phyloP scores from a whole-genome alignment of 257 asterid genomes.

The Solanum chilense region DNA sequence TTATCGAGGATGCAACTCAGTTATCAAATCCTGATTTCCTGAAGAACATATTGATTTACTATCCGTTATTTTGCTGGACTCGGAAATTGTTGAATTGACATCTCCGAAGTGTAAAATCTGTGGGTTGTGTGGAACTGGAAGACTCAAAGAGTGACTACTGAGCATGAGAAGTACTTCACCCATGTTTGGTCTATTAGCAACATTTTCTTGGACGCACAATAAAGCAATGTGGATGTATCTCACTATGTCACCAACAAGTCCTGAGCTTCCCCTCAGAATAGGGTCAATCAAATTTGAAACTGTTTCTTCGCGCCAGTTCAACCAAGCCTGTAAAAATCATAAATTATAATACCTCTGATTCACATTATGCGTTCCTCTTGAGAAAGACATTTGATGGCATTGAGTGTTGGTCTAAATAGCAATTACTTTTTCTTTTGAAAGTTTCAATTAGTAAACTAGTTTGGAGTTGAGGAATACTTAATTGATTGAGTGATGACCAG shows the following conservation, averaged over 20 bases:
- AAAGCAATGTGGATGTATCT: conserved; percentile 17
- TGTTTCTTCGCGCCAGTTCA: conserved; percentile 6
- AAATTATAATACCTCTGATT: background rate
- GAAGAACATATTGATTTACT: background rate
- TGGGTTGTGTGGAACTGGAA: background rate
- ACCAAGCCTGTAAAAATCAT: conserved; percentile 11
- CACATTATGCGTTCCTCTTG: background rate
- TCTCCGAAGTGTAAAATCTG: background rate
- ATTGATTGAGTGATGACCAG: background rate
- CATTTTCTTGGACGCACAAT: conserved; percentile 20
- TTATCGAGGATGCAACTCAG: conserved; percentile 1
- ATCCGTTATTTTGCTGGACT: background rate
- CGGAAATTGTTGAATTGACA: background rate
- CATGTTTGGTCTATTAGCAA: conserved; percentile 16
- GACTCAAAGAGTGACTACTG: background rate
- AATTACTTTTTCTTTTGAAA: background rate
- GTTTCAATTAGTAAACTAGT: background rate
- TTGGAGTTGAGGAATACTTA: background rate
- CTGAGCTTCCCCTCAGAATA: background rate
- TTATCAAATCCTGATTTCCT: background rate
- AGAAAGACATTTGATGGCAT: background rate
- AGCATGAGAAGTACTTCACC: conserved; percentile 23
- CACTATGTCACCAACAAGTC: background rate
- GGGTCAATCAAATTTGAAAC: conserved; percentile 9
- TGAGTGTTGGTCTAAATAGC: background rate